Evolutionary conservation across 2,329 filamentous ascomycete species (phyloP), one percentile per base, ranked within the genome.

Genomic region (Dactylellina drechsleri): DNA sequence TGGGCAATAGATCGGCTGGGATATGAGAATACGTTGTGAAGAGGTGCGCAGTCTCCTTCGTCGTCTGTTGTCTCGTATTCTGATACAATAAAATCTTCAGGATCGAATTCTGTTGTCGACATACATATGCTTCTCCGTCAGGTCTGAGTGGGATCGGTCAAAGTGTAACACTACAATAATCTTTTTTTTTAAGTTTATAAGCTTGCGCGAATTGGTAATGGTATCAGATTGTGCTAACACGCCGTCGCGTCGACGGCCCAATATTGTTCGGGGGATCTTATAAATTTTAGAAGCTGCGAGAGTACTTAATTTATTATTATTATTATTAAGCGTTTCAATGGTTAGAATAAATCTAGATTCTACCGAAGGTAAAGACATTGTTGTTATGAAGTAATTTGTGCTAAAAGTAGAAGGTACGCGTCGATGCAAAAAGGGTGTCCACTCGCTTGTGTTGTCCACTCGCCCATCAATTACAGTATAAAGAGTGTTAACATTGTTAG

Each of bases 211-310:
- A 54, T 54, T 54, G 18, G 50, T 20, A 26, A 54, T 54, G 23
- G 50, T 13, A 12, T 54, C 23, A 20, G 23, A 54, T 54, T n/a
- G 50, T 20, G 50, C 20, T 28, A 54, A 54, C 13, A 23, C 50
- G 16, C 50, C 50, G 8, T 28, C 50, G 50, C 50, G 50, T 54
- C 50, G 50, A 54, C 23, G 50, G 50, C 10, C 20, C 20, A 54
- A 26, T n/a, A 20, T 54, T 54, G 50, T 28, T 54, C 50, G 50
- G 50, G 36, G 50, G 23, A 54, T n/a, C 8, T 54, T 12, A 54
- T 54, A 54, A 26, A 54, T 54, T 54, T 54, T 54, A 20, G 50
- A 23, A 54, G 50, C 50, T 54, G 50, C 50, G 50, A 23, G 50
- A 54, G 18, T n/a, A n/a, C 50, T 54, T 54, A 54, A 54, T 54